Evolutionary conservation across 139 green algal species (phyloP), one percentile per base, ranked within the genome.

Genomic region (Chara braunii): DNA sequence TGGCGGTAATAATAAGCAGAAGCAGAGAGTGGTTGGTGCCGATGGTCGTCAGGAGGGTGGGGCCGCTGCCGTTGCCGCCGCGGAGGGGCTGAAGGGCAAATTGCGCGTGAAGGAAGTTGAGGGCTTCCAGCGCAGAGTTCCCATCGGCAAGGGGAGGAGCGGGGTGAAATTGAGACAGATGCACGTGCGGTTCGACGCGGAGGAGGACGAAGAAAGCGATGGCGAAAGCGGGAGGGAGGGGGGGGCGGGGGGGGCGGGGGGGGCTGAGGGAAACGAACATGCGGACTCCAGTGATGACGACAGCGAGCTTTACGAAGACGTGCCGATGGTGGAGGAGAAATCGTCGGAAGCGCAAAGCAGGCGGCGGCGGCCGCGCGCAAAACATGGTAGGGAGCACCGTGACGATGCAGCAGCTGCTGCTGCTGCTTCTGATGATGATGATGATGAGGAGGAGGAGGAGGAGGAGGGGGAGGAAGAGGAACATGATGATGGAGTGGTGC

Each of bases 401-500:
- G n/a, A n/a, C n/a, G n/a, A n/a, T n/a, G 51, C 3, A 8, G 51
- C 51, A 42, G 55, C 30, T n/a, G 59, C 7, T 26, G 8, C 29
- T 23, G 32, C 29, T 3, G n/a, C n/a, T 63, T 52, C 51, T 45
- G 69, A 77, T n/a, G 68, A 51, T 7, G 64, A 22, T 23, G 64
- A 78, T 40, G 37, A 55, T 0, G 67, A 35, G 1, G 30, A 58
- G 44, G 37, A 75, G 24, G 48, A 33, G 24, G 40, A 43, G 62
- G 50, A 63, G 50, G n/a, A 1, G 14, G 36, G 30, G 18, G 40
- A 79, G 26, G 64, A 81, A 12, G 30, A 69, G 29, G 67, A 57
- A 31, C 55, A 40, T 12, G 52, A 35, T 24, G 78, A 85, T n/a
- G 58, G 14, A 24, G 43, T 70, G n/a, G 74, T 85, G 6, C 36